Percentiles rank a stretch among this genome's conserved stretches.
Evolutionary conservation across 2,329 filamentous ascomycete genomes (phyloP).

Genomic region (Triangularia verruculosa): DNA sequence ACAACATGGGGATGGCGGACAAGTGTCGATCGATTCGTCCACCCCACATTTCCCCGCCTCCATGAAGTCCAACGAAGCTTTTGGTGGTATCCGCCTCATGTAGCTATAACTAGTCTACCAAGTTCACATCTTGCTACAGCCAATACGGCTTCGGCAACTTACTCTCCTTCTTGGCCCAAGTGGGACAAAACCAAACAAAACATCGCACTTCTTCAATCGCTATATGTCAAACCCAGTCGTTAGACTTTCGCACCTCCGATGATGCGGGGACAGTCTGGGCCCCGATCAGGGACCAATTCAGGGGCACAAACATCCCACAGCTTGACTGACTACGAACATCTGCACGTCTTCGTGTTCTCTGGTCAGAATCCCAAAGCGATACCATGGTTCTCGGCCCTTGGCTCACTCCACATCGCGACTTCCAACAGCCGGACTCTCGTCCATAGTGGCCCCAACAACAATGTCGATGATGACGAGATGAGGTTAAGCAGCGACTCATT

Average conservation of each 20-base stretch:
- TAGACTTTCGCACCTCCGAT: not conserved
- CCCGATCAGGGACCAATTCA: not conserved
- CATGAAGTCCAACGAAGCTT: not conserved
- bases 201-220: not conserved
- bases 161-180: not conserved
- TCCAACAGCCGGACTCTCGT: not conserved
- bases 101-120: not conserved
- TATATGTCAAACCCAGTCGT: not conserved
- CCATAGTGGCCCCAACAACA: not conserved
- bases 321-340: not conserved
- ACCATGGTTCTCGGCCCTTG: not conserved
- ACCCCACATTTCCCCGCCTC: not conserved
- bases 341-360: not conserved
- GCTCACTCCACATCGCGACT: not conserved
- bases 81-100: not conserved
- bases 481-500: not conserved
- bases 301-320: not conserved
- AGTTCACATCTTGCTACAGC: not conserved
- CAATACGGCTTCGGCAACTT: not conserved
- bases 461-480: conserved; percentile 1
- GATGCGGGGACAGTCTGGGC: not conserved
- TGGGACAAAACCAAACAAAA: not conserved
- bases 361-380: not conserved
- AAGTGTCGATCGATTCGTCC: no score
- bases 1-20: no score